Conservation (phyloP, 768 basidiomycete genomes). For the Trametes cingulata region DNA sequence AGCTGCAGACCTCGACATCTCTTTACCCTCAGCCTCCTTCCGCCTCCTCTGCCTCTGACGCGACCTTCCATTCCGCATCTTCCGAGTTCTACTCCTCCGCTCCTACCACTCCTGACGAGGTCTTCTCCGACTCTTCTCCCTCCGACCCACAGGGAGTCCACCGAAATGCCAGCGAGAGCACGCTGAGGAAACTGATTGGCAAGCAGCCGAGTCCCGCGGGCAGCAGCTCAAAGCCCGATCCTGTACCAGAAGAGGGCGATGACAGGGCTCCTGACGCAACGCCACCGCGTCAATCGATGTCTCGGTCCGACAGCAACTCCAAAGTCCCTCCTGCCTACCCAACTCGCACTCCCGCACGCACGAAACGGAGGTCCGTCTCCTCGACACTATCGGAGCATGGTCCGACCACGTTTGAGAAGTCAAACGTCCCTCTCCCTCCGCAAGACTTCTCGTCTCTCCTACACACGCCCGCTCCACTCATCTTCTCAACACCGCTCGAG, state of each 20-base stretch:
- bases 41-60: constrained; percentile 47
- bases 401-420: constrained; percentile 50
- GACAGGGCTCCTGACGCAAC: constrained; percentile 17
- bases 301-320: constrained; percentile 25
- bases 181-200: constrained; percentile 49
- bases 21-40: constrained; percentile 33
- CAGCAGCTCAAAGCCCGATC: constrained; percentile 42
- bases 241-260: constrained; percentile 54
- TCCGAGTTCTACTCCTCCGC: constrained; percentile 54
- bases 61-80: constrained; percentile 55
- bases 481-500: constrained; percentile 86
- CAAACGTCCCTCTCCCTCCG: constrained; percentile 36
- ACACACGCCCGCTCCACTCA: constrained; percentile 66
- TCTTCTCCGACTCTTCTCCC: constrained; percentile 9
- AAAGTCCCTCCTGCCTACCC: constrained; percentile 60
- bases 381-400: constrained; percentile 69
- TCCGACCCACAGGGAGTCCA: constrained; percentile 38
- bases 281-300: constrained; percentile 31
- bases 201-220: constrained; percentile 22
- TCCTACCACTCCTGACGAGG: constrained; percentile 59
- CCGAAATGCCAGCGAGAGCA: constrained; percentile 57
- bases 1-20: constrained; percentile 28
- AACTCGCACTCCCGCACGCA: constrained; percentile 87
- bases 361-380: constrained; percentile 93
- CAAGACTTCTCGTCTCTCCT: constrained; percentile 67